Percentiles rank a stretch among this genome's conserved stretches.
Evolutionary conservation across 768 basidiomycete species (phyloP).

Genomic region (Pholiota molesta): DNA sequence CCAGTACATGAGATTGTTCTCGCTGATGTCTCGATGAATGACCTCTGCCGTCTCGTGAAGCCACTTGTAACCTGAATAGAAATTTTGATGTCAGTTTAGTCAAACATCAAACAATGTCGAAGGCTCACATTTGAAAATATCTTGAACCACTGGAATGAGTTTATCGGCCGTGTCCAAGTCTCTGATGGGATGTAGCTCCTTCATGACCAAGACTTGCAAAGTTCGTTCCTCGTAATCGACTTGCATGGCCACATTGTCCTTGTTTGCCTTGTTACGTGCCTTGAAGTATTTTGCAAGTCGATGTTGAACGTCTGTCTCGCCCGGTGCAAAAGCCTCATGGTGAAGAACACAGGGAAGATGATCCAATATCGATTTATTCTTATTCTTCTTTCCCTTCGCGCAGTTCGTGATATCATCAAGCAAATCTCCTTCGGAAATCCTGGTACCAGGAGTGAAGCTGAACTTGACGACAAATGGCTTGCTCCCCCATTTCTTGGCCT

Average conservation of each 20-base stretch:
- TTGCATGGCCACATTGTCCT: too few species aligned
- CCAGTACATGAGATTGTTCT: neutral
- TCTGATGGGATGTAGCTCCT: neutral
- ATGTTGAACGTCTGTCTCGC: neutral
- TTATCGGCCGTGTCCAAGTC: neutral
- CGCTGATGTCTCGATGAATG: neutral
- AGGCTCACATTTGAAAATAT: neutral
- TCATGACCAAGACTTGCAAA: neutral
- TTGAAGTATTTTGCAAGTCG: too few species aligned
- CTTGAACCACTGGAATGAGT: neutral
- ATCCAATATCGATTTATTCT: too few species aligned
- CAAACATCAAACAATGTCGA: neutral
- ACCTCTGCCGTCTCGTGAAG: neutral
- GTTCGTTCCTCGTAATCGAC: neutral
- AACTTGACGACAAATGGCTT: too few species aligned
- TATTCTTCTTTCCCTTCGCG: too few species aligned
- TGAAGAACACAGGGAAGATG: too few species aligned
- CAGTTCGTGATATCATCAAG: too few species aligned
- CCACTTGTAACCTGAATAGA: neutral
- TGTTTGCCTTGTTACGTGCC: too few species aligned
- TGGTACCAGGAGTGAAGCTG: too few species aligned
- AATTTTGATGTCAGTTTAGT: neutral
- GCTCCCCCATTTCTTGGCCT: neutral
- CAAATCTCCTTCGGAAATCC: too few species aligned
- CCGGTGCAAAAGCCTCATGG: too few species aligned